Conservation (phyloP, 2,329 filamentous ascomycete genomes). For the Ampelomyces quisqualis region DNA sequence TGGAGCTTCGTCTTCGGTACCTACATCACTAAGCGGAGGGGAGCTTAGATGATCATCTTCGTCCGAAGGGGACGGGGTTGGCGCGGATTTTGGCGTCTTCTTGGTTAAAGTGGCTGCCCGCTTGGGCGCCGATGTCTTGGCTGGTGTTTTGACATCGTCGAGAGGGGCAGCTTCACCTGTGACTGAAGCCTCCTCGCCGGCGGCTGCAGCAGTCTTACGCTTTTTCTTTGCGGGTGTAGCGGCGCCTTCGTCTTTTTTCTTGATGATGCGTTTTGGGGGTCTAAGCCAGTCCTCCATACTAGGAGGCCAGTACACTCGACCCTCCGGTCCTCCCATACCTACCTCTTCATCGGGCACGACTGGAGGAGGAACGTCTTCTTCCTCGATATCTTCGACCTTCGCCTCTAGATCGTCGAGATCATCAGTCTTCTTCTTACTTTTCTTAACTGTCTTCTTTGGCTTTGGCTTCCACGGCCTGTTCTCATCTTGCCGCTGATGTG, state of each 20-base stretch:
- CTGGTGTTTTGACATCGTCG: constrained; percentile 40
- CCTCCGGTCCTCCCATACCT: constrained; percentile 80
- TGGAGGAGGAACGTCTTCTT: constrained; percentile 40
- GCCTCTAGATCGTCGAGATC: constrained; percentile 45
- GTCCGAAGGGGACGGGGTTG: constrained; percentile 47
- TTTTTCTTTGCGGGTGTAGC: constrained; percentile 36
- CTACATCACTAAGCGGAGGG: constrained; percentile 45
- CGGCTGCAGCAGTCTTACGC: constrained; percentile 26
- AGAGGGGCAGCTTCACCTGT: constrained; percentile 31
- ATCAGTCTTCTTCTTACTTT: constrained; percentile 46
- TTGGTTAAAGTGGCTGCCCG: constrained; percentile 36
- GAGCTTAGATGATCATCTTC: constrained; percentile 39
- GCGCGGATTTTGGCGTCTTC: constrained; percentile 43
- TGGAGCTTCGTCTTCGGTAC: constrained; percentile 27
- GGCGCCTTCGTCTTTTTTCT: constrained; percentile 52
- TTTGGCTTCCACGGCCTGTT: constrained; percentile 53
- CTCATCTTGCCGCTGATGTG: constrained; percentile 75
- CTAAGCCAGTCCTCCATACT: constrained; percentile 89
- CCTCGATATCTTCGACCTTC: constrained; percentile 44
- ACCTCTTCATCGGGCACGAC: constrained; percentile 67
- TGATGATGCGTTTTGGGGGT: constrained; percentile 71
- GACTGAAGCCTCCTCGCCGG: constrained; percentile 23
- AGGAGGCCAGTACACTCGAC: constrained; percentile 85
- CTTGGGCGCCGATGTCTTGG: constrained; percentile 41
- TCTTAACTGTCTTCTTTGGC: constrained; percentile 49